phyloP scores from a whole-genome alignment of 2,329 filamentous ascomycete species.

The Trichoderma sp. region DNA sequence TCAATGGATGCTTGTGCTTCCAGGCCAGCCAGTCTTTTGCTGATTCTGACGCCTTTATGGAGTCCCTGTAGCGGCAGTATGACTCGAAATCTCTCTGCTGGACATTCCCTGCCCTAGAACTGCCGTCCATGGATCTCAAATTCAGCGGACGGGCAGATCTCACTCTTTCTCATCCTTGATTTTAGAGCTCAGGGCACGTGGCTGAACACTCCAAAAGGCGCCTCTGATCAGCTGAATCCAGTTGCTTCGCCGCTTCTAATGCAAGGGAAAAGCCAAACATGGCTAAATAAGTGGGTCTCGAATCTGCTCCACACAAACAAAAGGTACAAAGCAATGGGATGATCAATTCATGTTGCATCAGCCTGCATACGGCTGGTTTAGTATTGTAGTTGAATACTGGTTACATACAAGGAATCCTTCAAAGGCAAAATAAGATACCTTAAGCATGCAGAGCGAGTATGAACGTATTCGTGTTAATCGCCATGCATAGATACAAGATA shows the following conservation, averaged over 20 bases:
- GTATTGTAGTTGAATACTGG: not conserved
- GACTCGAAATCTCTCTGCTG: not conserved
- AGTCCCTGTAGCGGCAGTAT: not conserved
- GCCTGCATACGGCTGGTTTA: not conserved
- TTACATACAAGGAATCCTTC: not conserved
- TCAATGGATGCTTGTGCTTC: not conserved
- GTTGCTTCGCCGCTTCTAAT: not conserved
- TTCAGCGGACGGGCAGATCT: not conserved
- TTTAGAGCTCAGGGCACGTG: not conserved
- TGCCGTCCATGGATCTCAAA: not conserved
- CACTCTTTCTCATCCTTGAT: not conserved
- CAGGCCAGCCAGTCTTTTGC: not conserved
- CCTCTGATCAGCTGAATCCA: not conserved
- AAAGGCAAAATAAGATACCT: not conserved
- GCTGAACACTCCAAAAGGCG: not conserved
- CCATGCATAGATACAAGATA: too few relatives aligned
- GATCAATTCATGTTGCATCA: not conserved
- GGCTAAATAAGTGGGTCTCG: not conserved
- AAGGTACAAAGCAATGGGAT: not conserved
- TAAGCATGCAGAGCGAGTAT: not conserved
- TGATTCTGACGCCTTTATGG: not conserved
- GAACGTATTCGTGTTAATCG: not conserved
- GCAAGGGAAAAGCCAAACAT: conserved; percentile 18
- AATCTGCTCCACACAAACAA: conserved; percentile 7
- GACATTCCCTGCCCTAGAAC: not conserved